Percentiles rank a stretch among this genome's conserved stretches.
phyloP scores from a whole-genome alignment of 2,329 filamentous ascomycete species.

The Coccinonectria pachysandricola region DNA sequence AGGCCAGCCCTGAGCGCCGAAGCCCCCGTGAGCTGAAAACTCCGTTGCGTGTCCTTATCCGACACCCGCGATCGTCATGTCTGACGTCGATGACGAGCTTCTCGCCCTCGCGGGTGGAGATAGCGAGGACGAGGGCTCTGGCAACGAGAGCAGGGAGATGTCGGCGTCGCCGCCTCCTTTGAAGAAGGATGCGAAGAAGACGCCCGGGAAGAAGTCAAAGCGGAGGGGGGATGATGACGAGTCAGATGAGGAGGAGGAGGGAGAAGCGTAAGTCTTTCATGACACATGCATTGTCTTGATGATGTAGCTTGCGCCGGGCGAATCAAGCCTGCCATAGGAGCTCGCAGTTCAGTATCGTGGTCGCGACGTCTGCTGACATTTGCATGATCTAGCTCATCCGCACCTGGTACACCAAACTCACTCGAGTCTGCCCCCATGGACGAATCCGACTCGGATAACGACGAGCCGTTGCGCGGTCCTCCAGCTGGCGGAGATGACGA shows the following conservation, averaged over 20 bases:
- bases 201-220: slow-evolving; percentile 35
- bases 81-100: slow-evolving; percentile 85
- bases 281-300: too few species aligned
- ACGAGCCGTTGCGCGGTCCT: slow-evolving; percentile 35
- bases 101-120: slow-evolving; percentile 82
- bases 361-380: slow-evolving; percentile 9
- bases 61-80: slow-evolving; percentile 45
- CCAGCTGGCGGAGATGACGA: slow-evolving; percentile 41
- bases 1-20: slow-evolving; percentile 2
- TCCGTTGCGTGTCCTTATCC: slow-evolving; percentile 2
- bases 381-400: slow-evolving; percentile 48
- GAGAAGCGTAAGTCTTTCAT: slow-evolving; percentile 35
- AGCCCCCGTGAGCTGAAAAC: slow-evolving; percentile 9
- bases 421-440: slow-evolving; percentile 81
- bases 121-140: slow-evolving; percentile 47
- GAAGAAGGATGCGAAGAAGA: slow-evolving; percentile 22
- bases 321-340: too few species aligned
- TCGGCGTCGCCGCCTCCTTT: slow-evolving; percentile 41
- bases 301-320: too few species aligned
- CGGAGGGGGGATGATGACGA: slow-evolving; percentile 32
- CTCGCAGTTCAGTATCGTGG: background rate
- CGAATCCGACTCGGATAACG: slow-evolving; percentile 64
- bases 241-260: slow-evolving; percentile 65
- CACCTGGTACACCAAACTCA: slow-evolving; percentile 60
- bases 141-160: slow-evolving; percentile 43